Evolutionary conservation across 2,329 filamentous ascomycete species (phyloP).

Genomic region (Claviceps fusiformis): DNA sequence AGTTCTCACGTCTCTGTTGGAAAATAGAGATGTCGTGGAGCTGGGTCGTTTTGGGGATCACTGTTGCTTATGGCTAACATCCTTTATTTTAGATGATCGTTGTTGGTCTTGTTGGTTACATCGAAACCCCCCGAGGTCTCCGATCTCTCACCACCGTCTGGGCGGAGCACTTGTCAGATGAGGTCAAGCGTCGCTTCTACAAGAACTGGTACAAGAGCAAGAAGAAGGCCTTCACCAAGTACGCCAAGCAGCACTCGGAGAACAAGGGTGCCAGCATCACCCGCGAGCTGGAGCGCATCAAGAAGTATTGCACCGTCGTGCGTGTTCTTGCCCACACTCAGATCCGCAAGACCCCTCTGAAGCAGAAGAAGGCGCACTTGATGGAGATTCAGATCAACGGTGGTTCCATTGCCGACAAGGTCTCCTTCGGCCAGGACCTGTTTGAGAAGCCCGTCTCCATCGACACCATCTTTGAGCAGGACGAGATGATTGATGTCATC

Average conservation of each 20-base stretch:
- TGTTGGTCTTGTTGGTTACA: slow-evolving; percentile 99
- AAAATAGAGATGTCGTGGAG: neutral
- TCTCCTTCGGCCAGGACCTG: slow-evolving; percentile 83
- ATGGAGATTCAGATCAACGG: slow-evolving; percentile 99
- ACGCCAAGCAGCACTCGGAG: slow-evolving; percentile 99
- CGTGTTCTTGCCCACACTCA: slow-evolving; percentile 98
- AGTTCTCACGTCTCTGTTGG: neutral
- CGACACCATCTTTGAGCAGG: slow-evolving; percentile 92
- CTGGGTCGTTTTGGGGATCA: neutral
- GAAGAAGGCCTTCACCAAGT: slow-evolving; percentile 99
- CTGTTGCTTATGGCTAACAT: slow-evolving; percentile 56
- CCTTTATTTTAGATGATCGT: slow-evolving; percentile 78
- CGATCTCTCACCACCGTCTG: slow-evolving; percentile 98
- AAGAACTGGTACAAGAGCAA: slow-evolving; percentile 99
- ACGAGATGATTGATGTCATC: slow-evolving; percentile 99
- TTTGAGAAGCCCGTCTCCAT: slow-evolving; percentile 99
- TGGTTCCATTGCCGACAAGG: slow-evolving; percentile 90
- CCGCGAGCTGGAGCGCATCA: slow-evolving; percentile 98
- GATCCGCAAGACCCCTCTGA: slow-evolving; percentile 97
- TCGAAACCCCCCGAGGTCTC: slow-evolving; percentile 98
- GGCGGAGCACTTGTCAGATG: slow-evolving; percentile 98
- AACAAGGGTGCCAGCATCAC: slow-evolving; percentile 79
- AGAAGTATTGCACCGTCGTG: slow-evolving; percentile 99
- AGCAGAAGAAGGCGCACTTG: slow-evolving; percentile 99
- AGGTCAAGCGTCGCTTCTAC: slow-evolving; percentile 99